A percentile compares a stretch with the other conserved stretches of the same genome.
Evolutionary conservation across 768 basidiomycete species (phyloP).

Genomic region (Collybiopsis luxurians): DNA sequence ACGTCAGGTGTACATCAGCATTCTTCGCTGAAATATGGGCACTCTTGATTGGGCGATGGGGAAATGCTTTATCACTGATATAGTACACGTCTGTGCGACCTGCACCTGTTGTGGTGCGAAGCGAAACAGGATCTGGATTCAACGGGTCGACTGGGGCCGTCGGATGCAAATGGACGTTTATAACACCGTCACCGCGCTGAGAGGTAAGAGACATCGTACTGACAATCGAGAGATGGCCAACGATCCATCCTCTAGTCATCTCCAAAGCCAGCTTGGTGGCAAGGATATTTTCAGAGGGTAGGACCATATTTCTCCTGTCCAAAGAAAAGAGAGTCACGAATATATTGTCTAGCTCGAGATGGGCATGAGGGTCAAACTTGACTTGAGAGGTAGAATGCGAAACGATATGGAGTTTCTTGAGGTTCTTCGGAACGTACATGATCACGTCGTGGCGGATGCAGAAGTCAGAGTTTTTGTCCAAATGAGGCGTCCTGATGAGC

Average conservation of each 20-base stretch:
- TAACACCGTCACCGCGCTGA: constrained; percentile 47
- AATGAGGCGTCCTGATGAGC: constrained; percentile 33
- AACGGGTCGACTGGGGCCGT: constrained; percentile 27
- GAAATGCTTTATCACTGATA: constrained; percentile 32
- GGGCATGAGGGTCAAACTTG: constrained; percentile 43
- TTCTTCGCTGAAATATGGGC: constrained; percentile 46
- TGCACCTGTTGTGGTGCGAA: constrained; percentile 50
- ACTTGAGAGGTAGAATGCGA: constrained; percentile 46
- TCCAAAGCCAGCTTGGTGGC: constrained; percentile 41
- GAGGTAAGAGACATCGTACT: constrained; percentile 40
- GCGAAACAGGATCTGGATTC: constrained; percentile 29
- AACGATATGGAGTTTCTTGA: constrained; percentile 46
- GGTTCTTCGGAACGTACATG: constrained; percentile 45
- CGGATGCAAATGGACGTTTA: constrained; percentile 49
- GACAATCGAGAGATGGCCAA: constrained; percentile 52
- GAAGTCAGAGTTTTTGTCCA: constrained; percentile 17
- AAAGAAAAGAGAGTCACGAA: constrained; percentile 40
- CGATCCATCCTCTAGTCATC: constrained; percentile 54
- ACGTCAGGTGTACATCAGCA: constrained; percentile 56
- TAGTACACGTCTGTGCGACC: constrained; percentile 53
- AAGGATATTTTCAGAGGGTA: constrained; percentile 38
- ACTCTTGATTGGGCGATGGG: constrained; percentile 45
- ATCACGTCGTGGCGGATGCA: constrained; percentile 59
- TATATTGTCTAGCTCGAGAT: constrained; percentile 41
- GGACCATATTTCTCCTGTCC: constrained; percentile 41